Evolutionary conservation across 257 asterid genomes (phyloP).

Genomic region (Solanum ossicruentum): DNA sequence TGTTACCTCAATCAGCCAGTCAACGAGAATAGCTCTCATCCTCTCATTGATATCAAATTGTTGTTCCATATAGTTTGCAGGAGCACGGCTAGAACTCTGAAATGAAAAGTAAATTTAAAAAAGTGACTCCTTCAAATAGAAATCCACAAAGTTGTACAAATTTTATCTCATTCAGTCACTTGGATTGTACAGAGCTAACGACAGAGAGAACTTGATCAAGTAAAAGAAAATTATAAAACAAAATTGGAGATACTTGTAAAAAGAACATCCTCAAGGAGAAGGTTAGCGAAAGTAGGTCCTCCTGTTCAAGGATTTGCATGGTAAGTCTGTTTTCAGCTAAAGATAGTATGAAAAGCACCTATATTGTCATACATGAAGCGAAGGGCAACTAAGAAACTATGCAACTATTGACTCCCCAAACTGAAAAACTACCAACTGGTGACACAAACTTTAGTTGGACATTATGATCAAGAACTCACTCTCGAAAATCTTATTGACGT

Average conservation of each 20-base stretch:
- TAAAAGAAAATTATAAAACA: not conserved
- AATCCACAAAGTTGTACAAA: not conserved
- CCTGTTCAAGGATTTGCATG: not conserved
- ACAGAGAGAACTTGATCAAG: not conserved
- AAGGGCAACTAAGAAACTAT: not conserved
- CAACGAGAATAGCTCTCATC: conserved; percentile 85
- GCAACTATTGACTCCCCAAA: not conserved
- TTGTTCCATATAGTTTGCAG: conserved; percentile 46
- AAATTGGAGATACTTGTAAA: not conserved
- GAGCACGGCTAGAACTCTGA: conserved; percentile 49
- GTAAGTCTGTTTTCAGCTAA: not conserved
- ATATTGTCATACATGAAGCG: not conserved
- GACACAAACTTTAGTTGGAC: not conserved
- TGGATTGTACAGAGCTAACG: not conserved
- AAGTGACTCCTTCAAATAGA: not conserved
- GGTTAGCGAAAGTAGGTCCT: not conserved
- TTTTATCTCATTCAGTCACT: not conserved
- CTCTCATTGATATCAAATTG: conserved; percentile 75
- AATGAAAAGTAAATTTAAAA: not conserved
- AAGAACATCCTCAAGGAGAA: not conserved
- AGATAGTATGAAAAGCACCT: not conserved
- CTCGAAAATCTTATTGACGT: not conserved
- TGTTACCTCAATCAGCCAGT: conserved; percentile 92
- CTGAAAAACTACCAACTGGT: not conserved
- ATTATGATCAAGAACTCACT: not conserved